Evolutionary conservation across 129 eudicot genomes (phyloP).

Genomic region (Escallonia herrerae): DNA sequence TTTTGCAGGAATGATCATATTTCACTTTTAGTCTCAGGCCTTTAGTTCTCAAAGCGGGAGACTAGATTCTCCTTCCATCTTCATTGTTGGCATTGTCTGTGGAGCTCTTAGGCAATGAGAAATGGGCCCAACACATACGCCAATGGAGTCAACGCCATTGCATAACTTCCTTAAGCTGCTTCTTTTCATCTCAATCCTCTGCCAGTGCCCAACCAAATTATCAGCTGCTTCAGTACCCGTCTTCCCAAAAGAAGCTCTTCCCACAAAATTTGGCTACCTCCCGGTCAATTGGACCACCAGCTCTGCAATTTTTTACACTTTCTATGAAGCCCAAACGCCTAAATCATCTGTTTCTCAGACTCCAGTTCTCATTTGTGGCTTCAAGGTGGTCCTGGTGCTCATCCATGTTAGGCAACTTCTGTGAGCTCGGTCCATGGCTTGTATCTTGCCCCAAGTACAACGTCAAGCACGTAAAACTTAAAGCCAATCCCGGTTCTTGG

Average conservation of each 20-base stretch:
- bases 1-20: no score
- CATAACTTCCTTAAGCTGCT: constrained; percentile 8
- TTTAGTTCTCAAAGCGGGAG: no score
- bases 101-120: neutral
- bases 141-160: neutral
- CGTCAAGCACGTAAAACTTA: constrained; percentile 30
- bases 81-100: no score
- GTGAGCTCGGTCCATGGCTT: constrained; percentile 59
- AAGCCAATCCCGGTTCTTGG: constrained; percentile 49
- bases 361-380: constrained; percentile 77
- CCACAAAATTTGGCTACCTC: constrained; percentile 72
- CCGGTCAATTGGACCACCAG: constrained; percentile 43
- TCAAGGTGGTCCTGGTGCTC: constrained; percentile 83
- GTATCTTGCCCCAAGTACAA: constrained; percentile 17
- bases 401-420: constrained; percentile 59
- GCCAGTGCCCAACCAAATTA: constrained; percentile 8
- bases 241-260: constrained; percentile 43
- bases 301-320: constrained; percentile 59
- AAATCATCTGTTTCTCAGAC: constrained; percentile 30
- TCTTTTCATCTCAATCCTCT: constrained; percentile 16
- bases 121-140: neutral
- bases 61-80: no score
- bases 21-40: no score
- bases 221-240: constrained; percentile 7
- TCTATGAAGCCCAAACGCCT: constrained; percentile 36